Base-by-base conservation (phyloP, 345 rosid species). In the Sisymbrium altissimum region DNA sequence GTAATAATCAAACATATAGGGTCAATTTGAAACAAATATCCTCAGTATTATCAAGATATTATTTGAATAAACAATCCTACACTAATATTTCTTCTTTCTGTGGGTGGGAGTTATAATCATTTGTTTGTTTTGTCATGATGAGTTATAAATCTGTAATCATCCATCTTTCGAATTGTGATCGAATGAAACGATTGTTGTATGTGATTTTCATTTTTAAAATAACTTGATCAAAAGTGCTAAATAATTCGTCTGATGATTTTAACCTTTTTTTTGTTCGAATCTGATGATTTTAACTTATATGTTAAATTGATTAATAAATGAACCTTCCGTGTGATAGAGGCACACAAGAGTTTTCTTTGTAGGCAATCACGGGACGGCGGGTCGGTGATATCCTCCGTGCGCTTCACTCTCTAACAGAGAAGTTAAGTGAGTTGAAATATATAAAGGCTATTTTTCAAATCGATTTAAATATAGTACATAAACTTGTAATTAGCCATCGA, bases 331-430 rank as follows among this genome's bases (percentile, higher is more conserved):
- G 57, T 18, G 43, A 57, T 4, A 39, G 50, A 27, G 62, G 21
- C 67, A 39, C 59, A 43, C 15, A 57, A 9, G 17, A 58, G 69
- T 53, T 66, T 52, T 68, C 69, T 68, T 75, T 33, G 63, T 12
- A 68, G 9, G 12, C 17, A 36, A 69, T 71, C 66, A 56, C 46
- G 30, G 76, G 80, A 71, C 80, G 80, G 80, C 61, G 76, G 57
- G 80, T 64, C 76, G 80, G 80, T 43, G 68, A 71, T 77, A 64
- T 49, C 56, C 30, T 71, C 58, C 80, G 71, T 77, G 72, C 72
- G 66, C 62, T 77, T 77, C 76, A 77, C 80, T 76, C 76, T 64
- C 76, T 54, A 53, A 29, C 52, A 61, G 15, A 61, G 35, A 39
- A 36, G 38, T 41, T 13, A 6, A 25, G 72, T 67, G 43, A 43